Evolutionary conservation across 257 asterid species (phyloP).

Genomic region (Ocimum tenuiflorum): DNA sequence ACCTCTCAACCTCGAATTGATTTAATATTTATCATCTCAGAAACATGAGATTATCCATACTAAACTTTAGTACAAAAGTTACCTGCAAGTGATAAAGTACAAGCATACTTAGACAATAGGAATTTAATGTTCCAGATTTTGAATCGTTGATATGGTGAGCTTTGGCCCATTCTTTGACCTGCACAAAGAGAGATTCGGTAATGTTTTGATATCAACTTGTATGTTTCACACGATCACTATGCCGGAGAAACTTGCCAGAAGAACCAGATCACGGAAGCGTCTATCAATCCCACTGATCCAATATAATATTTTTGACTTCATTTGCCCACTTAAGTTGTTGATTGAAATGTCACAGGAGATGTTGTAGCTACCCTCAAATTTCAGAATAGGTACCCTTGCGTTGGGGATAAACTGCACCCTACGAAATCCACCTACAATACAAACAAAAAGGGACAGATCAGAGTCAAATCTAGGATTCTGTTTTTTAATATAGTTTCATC

Average conservation of each 20-base stretch:
- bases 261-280: constrained; percentile 76
- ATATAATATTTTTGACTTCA: constrained; percentile 80
- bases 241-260: constrained; percentile 55
- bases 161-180: constrained; percentile 99
- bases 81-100: constrained; percentile 95
- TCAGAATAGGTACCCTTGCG: constrained; percentile 86
- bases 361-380: constrained; percentile 48
- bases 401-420: constrained; percentile 50
- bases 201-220: constrained; percentile 1
- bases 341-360: constrained; percentile 87
- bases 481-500: neutral
- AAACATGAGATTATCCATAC: neutral
- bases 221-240: constrained; percentile 1
- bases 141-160: constrained; percentile 71
- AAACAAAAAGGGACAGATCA: constrained; percentile 15
- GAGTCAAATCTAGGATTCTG: constrained; percentile 2
- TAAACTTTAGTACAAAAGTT: constrained; percentile 19
- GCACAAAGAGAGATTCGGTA: constrained; percentile 30
- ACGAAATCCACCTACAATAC: constrained; percentile 54
- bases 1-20: constrained; percentile 2
- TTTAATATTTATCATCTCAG: constrained; percentile 4
- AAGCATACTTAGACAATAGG: constrained; percentile 78
- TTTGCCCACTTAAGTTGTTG: constrained; percentile 78
- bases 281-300: constrained; percentile 85
- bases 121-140: constrained; percentile 69